Percentiles rank a stretch among this genome's conserved stretches.
These are phyloP conservation scores for Pelargonium nanum DNA, from an alignment of 345 rosid species.

Conservation along the genomic window DNA sequence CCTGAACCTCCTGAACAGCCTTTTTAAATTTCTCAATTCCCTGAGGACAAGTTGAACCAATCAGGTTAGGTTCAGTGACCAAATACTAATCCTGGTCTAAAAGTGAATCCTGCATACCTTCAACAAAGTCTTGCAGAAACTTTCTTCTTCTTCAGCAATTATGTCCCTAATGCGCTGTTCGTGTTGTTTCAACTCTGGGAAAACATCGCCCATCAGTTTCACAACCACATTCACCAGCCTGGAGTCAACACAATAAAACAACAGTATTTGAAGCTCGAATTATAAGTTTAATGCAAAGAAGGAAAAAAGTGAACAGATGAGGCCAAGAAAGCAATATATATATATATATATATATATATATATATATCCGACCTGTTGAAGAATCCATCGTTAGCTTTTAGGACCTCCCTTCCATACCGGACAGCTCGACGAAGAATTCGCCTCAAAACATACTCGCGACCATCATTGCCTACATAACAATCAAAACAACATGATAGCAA, in stretches of 20 bases:
- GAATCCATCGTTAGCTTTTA: conserved; percentile 85
- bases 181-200: conserved; percentile 77
- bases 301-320: neutral
- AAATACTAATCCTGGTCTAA: neutral
- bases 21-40: conserved; percentile 93
- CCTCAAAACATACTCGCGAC: conserved; percentile 90
- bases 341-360: neutral
- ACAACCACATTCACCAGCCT: conserved; percentile 75
- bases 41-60: conserved; percentile 27
- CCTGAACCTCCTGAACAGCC: conserved; percentile 75
- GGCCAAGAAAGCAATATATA: neutral
- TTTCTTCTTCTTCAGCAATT: conserved; percentile 76
- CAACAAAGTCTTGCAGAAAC: conserved; percentile 78
- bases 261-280: neutral
- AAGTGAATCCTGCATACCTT: neutral
- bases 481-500: too few relatives aligned
- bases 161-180: conserved; percentile 58
- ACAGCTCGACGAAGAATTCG: conserved; percentile 98
- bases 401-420: conserved; percentile 81
- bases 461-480: conserved; percentile 62
- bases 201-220: conserved; percentile 66
- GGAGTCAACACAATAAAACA: conserved; percentile 12
- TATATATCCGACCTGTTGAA: conserved; percentile 57
- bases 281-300: neutral
- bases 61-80: neutral